A percentile compares a stretch with the other conserved stretches of the same genome.
These are phyloP conservation scores for Neohortaea acidophila DNA, from an alignment of 495 filamentous ascomycete species.

Conservation along the genomic window DNA sequence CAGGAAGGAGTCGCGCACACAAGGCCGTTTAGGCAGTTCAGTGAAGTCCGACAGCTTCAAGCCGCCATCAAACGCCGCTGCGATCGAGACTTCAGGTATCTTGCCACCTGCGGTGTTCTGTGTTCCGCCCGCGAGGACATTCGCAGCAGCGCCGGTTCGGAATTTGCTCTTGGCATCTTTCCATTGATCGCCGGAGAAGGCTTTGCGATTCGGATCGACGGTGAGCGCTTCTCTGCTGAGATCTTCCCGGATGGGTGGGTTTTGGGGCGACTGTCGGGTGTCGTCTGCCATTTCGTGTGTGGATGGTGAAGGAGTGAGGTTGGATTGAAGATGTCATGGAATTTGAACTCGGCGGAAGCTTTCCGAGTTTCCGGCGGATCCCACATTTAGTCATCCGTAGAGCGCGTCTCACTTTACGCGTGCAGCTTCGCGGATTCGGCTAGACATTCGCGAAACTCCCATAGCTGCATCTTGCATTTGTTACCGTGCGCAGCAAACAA, in stretches of 20 bases:
- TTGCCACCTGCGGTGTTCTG: slow-evolving; percentile 34
- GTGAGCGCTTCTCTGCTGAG: slow-evolving; percentile 14
- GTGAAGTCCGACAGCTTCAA: slow-evolving; percentile 56
- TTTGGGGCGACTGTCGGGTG: slow-evolving; percentile 23
- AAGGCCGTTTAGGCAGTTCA: slow-evolving; percentile 63
- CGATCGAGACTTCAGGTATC: slow-evolving; percentile 26
- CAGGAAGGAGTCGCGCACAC: slow-evolving; percentile 66
- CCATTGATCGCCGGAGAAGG: slow-evolving; percentile 24
- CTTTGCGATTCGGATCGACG: slow-evolving; percentile 27
- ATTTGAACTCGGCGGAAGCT: too few species aligned
- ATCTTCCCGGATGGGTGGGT: slow-evolving; percentile 1
- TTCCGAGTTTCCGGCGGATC: too few species aligned
- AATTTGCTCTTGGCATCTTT: slow-evolving; percentile 8
- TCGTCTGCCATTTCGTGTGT: slow-evolving; percentile 39
- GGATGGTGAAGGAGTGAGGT: not conserved
- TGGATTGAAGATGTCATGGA: slow-evolving; percentile 1
- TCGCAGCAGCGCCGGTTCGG: too few species aligned
- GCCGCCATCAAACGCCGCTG: slow-evolving; percentile 44
- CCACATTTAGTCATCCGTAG: too few species aligned
- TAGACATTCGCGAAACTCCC: too few species aligned
- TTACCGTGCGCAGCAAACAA: too few species aligned
- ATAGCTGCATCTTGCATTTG: too few species aligned
- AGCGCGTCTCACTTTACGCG: too few species aligned
- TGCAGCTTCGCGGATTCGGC: too few species aligned
- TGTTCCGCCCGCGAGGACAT: slow-evolving; percentile 27